These are phyloP conservation scores for Aegilops umbellulata DNA, from an alignment of 176 grass and related monocot genomes.

Conservation along the genomic window DNA sequence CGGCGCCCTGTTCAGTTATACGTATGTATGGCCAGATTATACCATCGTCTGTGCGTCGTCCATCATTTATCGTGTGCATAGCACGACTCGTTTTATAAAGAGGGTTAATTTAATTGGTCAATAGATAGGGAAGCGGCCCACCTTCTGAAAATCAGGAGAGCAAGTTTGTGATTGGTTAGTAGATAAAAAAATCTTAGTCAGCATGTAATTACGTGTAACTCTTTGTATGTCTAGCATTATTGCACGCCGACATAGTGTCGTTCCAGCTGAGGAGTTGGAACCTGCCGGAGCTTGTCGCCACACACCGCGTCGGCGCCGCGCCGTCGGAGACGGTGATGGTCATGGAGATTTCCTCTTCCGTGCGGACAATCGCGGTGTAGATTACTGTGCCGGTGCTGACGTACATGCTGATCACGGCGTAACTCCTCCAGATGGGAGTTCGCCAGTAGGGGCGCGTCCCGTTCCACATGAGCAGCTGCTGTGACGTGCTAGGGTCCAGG, in stretches of 20 bases:
- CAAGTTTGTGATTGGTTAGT: no score
- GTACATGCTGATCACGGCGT: not conserved
- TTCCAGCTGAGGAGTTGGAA: slow-evolving; percentile 1
- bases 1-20: no score
- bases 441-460: slow-evolving; percentile 25
- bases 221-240: no score
- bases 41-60: no score
- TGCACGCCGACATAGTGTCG: not conserved
- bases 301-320: slow-evolving; percentile 7
- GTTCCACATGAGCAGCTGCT: slow-evolving; percentile 37
- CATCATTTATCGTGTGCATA: no score
- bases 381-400: not conserved
- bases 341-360: not conserved
- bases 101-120: no score
- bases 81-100: no score
- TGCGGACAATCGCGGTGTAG: not conserved
- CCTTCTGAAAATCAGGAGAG: no score
- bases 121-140: no score
- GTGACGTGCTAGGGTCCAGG: slow-evolving; percentile 32
- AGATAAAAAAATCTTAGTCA: no score
- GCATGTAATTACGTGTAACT: no score
- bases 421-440: slow-evolving; percentile 29
- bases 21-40: no score
- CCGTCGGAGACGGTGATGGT: not conserved
- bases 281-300: slow-evolving; percentile 15